Base-by-base conservation (phyloP, 495 filamentous ascomycete genomes). In the Aspergillus taichungensis region DNA sequence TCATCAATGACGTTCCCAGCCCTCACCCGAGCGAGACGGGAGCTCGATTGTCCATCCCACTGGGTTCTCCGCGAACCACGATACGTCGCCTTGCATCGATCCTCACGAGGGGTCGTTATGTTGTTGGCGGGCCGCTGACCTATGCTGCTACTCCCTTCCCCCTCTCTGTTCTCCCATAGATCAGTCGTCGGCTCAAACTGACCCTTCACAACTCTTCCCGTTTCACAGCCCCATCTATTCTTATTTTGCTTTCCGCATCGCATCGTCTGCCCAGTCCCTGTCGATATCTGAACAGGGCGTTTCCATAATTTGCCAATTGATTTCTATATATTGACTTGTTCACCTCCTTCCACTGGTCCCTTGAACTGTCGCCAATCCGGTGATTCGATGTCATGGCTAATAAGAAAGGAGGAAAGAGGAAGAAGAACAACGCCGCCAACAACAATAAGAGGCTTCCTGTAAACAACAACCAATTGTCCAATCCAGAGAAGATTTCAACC, bases 41-140 rank as follows among this genome's bases (percentile, higher is more conserved):
- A 60, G 52, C 53, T 49, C 43, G 45, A 51, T 48, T 47, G 47
- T 45, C 62, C 55, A 59, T 57, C 50, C 50, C 45, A 57, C 63
- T 59, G 56, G 57, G 49, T 53, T 39, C 45, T 38, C 52, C 52
- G 52, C 50, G 57, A 56, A 59, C 57, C 56, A 61, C 64, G 60
- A 67, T 67, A 67, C 66, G 66, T 59, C 58, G 66, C 64, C 64
- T 69, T 55, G 54, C 59, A 40, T 59, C 66, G 45, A 45, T 49
- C 34, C 46, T 61, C 54, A 53, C 62, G 38, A 44, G 52, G 45
- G 42, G 37, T 40, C 24, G 36, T 31, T 6, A 28, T 51, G 30
- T 42, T 29, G 44, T 49, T 51, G 50, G 47, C 45, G 52, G 44
- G 47, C 40, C 44, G 38, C 44, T 46, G 50, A 45, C 45, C 40